Evolutionary conservation across 2,329 filamentous ascomycete species (phyloP), one percentile per base, ranked within the genome.

Genomic region (Cytospora piceicola): DNA sequence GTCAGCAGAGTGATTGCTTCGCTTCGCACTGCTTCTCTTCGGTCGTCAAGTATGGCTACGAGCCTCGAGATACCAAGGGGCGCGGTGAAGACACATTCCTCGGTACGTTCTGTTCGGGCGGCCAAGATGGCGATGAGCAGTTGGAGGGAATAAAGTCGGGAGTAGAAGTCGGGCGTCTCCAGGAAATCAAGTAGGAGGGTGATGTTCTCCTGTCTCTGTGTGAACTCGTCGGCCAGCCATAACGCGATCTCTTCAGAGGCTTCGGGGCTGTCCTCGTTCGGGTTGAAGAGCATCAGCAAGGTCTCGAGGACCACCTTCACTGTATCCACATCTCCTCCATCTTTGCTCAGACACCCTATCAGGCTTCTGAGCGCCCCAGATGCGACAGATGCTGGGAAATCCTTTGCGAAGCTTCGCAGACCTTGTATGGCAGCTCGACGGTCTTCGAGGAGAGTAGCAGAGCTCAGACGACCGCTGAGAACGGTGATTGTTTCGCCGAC

Each of bases 181-280:
- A 99, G 85, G 64, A 99, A 91, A 75, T 95, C 91, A 67, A 99
- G 86, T 29, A 99, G 85, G 20, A 95, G 82, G 2, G 92, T 94
- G 68, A 97, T 94, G 77, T 99, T 98, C 79, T 98, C 94, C 86
- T 97, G 94, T 69, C 92, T 89, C 83, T 97, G 94, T 39, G 95
- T 97, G 76, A 99, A 99, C 77, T 98, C 94, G 78, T 99, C 95
- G 62, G 95, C 95, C 66, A 99, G 84, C 93, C 95, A 99, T 32
- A 98, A 82, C 22, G 91, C 91, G 72, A 99, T 96, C 78, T 99
- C 95, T 70, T 98, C 94, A 17, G 94, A 97, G 62, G 94, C 93
- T 83, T 98, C 94, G 36, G 93, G 86, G 82, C 92, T 96, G 74
- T 83, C 81, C 71, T 85, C 82, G 71, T 89, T 89, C 51, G 88